Base-by-base conservation (phyloP, 2,329 filamentous ascomycete species). In the Proliferodiscus dingleyae region DNA sequence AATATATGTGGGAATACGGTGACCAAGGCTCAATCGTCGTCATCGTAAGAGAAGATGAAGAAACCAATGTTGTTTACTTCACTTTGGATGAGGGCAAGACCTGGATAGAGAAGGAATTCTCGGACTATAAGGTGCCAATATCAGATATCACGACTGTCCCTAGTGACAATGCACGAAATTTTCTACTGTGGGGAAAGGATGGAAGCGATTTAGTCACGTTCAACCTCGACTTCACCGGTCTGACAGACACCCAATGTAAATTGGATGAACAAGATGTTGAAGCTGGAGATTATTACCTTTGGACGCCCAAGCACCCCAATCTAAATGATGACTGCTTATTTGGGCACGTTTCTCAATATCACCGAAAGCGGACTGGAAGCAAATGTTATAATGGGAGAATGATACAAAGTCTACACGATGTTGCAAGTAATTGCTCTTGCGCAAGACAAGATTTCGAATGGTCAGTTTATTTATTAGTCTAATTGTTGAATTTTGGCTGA, bases 11-110 rank as follows among this genome's bases (percentile, higher is more conserved):
- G 89, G 88, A 95, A 61, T 95, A 89, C 63, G 94, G 93, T 47
- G 94, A 98, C 59, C 89, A 95, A 64, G 93, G 93, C 22, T 93
- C 89, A 5, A 85, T 97, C 58, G 81, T 97, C 51, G 88, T 95
- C 33, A 83, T 98, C 39, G 89, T 91, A 18, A 79, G 85, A 60
- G 81, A 89, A 46, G 74, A 77, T 11, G 76, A 75, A 42, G 73
- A 79, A 41, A 89, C 85, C 4, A 84, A 87, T 43, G 69, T 71
- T 2, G 68, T 94, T 32, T 81, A 80, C 47, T 96, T 93, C 68
- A 85, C 87, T 13, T 71, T 83, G 9, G 85, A 98, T 61, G 85
- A 91, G 61, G 93, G 94, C 51, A 70, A 78, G 34, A 85, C 73
- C 1, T 98, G 93, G 93, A 68, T 71, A 16, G 77, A 87, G 41